phyloP scores from a whole-genome alignment of 345 rosid genomes.

The Laguncularia racemosa region DNA sequence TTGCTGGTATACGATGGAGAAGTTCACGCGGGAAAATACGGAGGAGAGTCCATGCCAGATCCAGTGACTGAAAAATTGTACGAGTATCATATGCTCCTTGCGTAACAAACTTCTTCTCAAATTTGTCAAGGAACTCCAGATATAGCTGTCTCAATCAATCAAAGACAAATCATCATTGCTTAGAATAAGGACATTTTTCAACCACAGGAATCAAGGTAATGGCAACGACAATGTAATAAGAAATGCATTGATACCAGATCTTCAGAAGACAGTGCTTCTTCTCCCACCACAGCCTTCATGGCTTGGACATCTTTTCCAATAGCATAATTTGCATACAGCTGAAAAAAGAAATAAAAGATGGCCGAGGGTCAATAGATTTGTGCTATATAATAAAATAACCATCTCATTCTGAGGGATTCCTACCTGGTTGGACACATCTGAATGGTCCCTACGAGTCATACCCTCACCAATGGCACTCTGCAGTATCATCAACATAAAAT shows the following conservation, averaged over 20 bases:
- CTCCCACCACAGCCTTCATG: constrained; percentile 99
- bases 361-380: neutral
- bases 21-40: constrained; percentile 99
- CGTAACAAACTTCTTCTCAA: constrained; percentile 83
- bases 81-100: constrained; percentile 99
- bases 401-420: neutral
- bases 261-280: constrained; percentile 97
- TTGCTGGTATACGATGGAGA: constrained; percentile 96
- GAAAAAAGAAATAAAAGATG: constrained; percentile 12
- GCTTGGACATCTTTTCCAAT: constrained; percentile 98
- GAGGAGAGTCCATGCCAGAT: constrained; percentile 92
- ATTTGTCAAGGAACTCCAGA: constrained; percentile 87
- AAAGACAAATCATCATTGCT: constrained; percentile 7
- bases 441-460: constrained; percentile 87
- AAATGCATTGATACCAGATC: constrained; percentile 56
- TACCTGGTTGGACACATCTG: constrained; percentile 95
- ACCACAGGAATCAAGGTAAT: too few species aligned
- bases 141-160: constrained; percentile 52
- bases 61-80: constrained; percentile 87
- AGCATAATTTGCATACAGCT: constrained; percentile 95
- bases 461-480: constrained; percentile 99
- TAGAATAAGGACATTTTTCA: too few species aligned
- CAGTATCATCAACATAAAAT: constrained; percentile 1
- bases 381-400: neutral
- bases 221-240: neutral